Percentiles rank a stretch among this genome's conserved stretches.
Evolutionary conservation across 1,284 basidiomycete species (phyloP).

Genomic region (Moesziomyces antarcticus): DNA sequence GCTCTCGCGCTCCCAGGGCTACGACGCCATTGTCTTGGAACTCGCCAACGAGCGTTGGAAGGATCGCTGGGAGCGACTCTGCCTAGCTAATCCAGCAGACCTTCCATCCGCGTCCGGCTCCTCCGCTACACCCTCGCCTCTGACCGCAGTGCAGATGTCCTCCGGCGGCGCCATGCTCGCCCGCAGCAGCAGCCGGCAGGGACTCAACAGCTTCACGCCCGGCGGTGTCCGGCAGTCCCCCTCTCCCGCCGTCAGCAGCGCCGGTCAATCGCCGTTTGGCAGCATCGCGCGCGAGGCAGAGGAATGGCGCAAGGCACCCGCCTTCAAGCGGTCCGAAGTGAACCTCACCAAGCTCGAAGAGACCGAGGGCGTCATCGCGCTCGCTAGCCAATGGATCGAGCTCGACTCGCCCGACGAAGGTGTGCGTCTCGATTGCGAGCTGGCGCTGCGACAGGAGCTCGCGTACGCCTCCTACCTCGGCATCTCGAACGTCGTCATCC

Average conservation of each 20-base stretch:
- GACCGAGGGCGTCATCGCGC: conserved; percentile 78
- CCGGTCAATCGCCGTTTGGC: conserved; percentile 12
- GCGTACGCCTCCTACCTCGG: conserved; percentile 92
- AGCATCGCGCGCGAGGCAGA: conserved; percentile 76
- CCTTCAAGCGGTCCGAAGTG: conserved; percentile 84
- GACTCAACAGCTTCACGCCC: conserved; percentile 25
- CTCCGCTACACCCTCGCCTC: conserved; percentile 12
- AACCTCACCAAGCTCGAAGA: conserved; percentile 89
- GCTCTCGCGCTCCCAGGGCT: conserved; percentile 68
- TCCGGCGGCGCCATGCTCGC: conserved; percentile 32
- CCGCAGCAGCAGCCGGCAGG: conserved; percentile 54
- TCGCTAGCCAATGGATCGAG: conserved; percentile 93
- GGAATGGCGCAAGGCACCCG: conserved; percentile 84
- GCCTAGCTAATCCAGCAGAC: conserved; percentile 71
- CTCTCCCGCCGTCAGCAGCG: conserved; percentile 16
- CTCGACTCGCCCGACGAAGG: conserved; percentile 92
- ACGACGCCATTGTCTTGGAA: conserved; percentile 78
- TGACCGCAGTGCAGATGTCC: conserved; percentile 17
- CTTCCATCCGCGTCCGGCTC: conserved; percentile 13
- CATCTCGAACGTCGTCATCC: conserved; percentile 84
- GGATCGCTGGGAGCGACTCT: conserved; percentile 87
- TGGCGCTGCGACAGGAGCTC: conserved; percentile 92
- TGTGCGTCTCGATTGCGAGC: conserved; percentile 93
- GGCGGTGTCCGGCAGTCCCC: conserved; percentile 17
- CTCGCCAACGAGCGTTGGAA: conserved; percentile 88